Base-by-base conservation (phyloP, 352 stramenopile species). In the Phytophthora podocarpi region DNA sequence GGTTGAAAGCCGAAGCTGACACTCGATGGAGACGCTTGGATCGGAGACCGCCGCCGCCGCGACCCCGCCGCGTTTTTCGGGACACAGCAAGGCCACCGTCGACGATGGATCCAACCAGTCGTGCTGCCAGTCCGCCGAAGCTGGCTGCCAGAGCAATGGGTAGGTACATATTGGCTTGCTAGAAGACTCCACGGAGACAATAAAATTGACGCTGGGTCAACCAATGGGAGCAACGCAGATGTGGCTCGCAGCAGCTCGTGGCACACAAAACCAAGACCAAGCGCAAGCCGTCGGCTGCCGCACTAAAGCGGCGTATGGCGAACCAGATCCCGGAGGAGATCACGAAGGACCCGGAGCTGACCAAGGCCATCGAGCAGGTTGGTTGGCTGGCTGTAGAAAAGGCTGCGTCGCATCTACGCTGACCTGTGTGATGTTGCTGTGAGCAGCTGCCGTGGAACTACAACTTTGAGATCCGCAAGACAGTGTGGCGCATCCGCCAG, bases 391-490 rank as follows among this genome's bases (percentile, higher is more conserved):
- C 15, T 34, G n/a, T 3, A 37, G 16, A 11, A 2, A 26, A 27
- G 18, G 32, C 32, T 18, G 32, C 32, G 18, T 12, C 18, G 11
- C 26, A n/a, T 18, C n/a, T 18, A 26, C 13, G 10, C 23, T 27
- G n/a, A 36, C 23, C 12, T 51, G 24, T 20, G 12, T 18, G 4
- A 18, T 35, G 9, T 31, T 49, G 18, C 30, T 51, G 1, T 36
- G 37, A 39, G n/a, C 59, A 95, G 69, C 82, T 99, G 16, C 98
- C 98, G 13, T 85, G 80, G 60, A 99, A 99, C 69, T 99, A 99
- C 78, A 98, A 98, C 60, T 99, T 99, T 82, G 90, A 98, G 76
- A 92, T 99, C 57, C 85, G 84, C 60, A 99, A 99, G 80, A 99
- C 96, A 0, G 86, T 99, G 31, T 98, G 95, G 87, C 86, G 96